Evolutionary conservation across 306 rosid species (phyloP).

Genomic region (Vigna trinervia): DNA sequence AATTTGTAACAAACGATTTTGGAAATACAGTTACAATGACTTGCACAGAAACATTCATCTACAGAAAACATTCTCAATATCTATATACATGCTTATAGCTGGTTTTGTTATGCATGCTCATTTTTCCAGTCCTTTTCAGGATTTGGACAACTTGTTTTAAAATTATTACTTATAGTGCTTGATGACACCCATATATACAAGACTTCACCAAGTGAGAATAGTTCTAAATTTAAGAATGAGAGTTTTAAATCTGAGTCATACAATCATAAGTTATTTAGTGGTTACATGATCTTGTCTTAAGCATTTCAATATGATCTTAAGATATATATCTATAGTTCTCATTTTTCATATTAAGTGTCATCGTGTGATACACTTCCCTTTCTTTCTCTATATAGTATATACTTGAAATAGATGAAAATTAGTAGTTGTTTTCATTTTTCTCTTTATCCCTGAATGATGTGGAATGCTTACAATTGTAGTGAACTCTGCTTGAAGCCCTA

Average conservation of each 20-base stretch:
- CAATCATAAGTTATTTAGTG: too few relatives aligned
- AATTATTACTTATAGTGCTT: too few relatives aligned
- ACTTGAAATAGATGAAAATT: neutral
- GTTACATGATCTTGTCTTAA: neutral
- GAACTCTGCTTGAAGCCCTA: neutral
- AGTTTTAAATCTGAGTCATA: too few relatives aligned
- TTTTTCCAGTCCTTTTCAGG: neutral
- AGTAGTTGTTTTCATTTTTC: too few relatives aligned
- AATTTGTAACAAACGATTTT: slow-evolving; percentile 17
- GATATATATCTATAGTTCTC: too few relatives aligned
- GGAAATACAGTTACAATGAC: neutral
- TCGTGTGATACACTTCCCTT: too few relatives aligned
- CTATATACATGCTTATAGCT: neutral
- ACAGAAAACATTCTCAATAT: neutral
- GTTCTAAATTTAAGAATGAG: too few relatives aligned
- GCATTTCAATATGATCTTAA: too few relatives aligned
- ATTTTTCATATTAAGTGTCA: too few relatives aligned
- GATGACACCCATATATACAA: too few relatives aligned
- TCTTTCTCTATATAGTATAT: neutral
- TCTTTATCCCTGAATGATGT: neutral
- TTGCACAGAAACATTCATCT: neutral
- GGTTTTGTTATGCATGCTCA: neutral
- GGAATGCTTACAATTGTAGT: neutral
- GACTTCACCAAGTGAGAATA: too few relatives aligned
- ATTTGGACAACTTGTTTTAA: neutral